A percentile compares a stretch with the other conserved stretches of the same genome.
Conservation (phyloP, 2,329 filamentous ascomycete genomes). For the Cercospora beticola region DNA sequence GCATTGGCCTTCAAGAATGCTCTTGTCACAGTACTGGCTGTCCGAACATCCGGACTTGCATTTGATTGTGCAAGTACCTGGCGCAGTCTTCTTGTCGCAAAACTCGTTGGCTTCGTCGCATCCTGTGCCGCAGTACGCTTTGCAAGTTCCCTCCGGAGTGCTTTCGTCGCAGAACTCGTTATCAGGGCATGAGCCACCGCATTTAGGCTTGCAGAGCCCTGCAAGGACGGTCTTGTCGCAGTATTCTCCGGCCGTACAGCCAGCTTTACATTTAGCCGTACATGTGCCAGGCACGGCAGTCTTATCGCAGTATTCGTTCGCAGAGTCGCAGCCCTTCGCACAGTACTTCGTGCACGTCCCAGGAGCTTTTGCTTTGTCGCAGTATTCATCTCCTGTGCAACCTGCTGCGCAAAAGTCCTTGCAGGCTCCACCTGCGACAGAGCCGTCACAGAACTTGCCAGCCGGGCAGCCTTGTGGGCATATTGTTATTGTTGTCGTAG, state of each 20-base stretch:
- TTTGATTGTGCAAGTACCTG: neutral
- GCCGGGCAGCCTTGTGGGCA: neutral
- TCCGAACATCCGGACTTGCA: neutral
- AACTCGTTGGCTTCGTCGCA: neutral
- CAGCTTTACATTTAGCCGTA: neutral
- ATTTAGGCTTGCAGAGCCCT: neutral
- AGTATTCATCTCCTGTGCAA: neutral
- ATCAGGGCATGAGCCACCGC: neutral
- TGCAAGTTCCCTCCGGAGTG: neutral
- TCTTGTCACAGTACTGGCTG: neutral
- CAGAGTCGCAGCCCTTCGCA: neutral
- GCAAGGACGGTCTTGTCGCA: neutral
- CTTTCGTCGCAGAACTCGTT: neutral
- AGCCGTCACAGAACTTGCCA: neutral
- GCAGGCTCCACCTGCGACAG: neutral
- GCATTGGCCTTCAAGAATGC: neutral
- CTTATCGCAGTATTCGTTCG: neutral
- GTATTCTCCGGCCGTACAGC: neutral
- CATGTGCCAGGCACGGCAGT: neutral
- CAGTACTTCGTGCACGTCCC: neutral
- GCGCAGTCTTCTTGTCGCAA: neutral
- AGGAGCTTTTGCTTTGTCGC: neutral
- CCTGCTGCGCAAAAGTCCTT: neutral
- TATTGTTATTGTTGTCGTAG: neutral
- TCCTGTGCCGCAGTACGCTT: neutral